Evolutionary conservation across 1,284 basidiomycete genomes (phyloP), one percentile per base, ranked within the genome.

Genomic region (Cutaneotrichosporon spelunceum): DNA sequence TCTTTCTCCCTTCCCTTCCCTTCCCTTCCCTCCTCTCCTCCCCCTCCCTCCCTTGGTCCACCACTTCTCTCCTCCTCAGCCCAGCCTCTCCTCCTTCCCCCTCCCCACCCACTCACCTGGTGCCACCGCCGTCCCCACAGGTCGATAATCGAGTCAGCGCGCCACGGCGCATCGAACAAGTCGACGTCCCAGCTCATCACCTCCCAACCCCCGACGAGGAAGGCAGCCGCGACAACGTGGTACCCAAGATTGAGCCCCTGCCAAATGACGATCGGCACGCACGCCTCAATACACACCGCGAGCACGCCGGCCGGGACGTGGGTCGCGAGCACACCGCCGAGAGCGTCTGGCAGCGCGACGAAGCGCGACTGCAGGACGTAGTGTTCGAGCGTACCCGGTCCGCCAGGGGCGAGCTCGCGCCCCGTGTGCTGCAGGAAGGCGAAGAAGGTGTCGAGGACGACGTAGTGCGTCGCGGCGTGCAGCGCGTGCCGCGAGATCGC

Each of bases 91-190:
- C n/a, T n/a, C n/a, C n/a, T n/a, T n/a, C n/a, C n/a, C n/a, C n/a
- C n/a, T n/a, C n/a, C n/a, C n/a, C n/a, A n/a, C n/a, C n/a, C 16
- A 72, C 73, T 64, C 56, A 77, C 74, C 70, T 77, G 75, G 66
- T 79, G 78, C 78, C 78, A 79, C 36, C 78, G 55, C 53, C 66
- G 69, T 5, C 78, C 77, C 78, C 78, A 79, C 27, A 79, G 69
- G 30, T 78, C 74, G 47, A 78, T 61, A 47, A 79, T 42, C 58
- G 71, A 73, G 59, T 74, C 73, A 3, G 73, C 71, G 30, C 52
- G 61, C 63, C 72, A 71, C 3, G 77, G 77, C 30, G 57, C 50
- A 56, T 76, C 68, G 56, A 78, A 75, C 39, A 79, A 60, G 58
- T 74, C 70, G 29, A 71, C 65, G 59, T 75, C 71, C 76, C 75